Conservation (phyloP, 768 basidiomycete species). For the Butyriboletus loyo region DNA sequence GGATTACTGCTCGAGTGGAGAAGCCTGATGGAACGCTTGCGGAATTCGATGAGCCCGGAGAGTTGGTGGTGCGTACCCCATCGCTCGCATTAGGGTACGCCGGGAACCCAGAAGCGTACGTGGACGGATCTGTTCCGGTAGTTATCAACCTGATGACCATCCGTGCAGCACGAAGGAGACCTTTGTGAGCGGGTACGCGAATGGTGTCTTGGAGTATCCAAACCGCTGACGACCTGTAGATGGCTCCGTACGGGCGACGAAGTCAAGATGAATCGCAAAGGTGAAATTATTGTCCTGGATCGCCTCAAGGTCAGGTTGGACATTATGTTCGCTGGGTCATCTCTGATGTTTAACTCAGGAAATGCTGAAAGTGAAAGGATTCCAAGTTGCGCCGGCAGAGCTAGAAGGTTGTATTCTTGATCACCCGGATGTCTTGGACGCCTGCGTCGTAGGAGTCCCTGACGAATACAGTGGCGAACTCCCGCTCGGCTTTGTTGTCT, state of each 20-base stretch:
- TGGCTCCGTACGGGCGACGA: conserved; percentile 75
- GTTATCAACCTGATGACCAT: conserved; percentile 6
- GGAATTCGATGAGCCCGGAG: conserved; percentile 56
- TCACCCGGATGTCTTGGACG: conserved; percentile 59
- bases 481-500: conserved; percentile 68
- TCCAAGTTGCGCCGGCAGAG: conserved; percentile 63
- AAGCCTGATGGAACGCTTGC: conserved; percentile 57
- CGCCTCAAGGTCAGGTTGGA: conserved; percentile 56
- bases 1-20: conserved; percentile 53
- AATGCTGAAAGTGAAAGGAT: conserved; percentile 63
- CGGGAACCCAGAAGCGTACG: conserved; percentile 60
- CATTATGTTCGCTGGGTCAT: background rate
- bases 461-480: conserved; percentile 78
- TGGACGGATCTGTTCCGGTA: conserved; percentile 7
- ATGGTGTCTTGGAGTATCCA: background rate
- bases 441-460: conserved; percentile 61
- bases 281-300: conserved; percentile 69
- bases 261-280: conserved; percentile 57
- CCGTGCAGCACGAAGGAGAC: conserved; percentile 55
- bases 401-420: conserved; percentile 61
- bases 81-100: conserved; percentile 58
- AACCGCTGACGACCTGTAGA: conserved; percentile 26
- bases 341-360: conserved; percentile 42
- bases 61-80: conserved; percentile 58
- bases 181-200: conserved; percentile 45